Evolutionary conservation across 78 protist genomes (phyloP).

Genomic region (Salpingoeca rosetta): DNA sequence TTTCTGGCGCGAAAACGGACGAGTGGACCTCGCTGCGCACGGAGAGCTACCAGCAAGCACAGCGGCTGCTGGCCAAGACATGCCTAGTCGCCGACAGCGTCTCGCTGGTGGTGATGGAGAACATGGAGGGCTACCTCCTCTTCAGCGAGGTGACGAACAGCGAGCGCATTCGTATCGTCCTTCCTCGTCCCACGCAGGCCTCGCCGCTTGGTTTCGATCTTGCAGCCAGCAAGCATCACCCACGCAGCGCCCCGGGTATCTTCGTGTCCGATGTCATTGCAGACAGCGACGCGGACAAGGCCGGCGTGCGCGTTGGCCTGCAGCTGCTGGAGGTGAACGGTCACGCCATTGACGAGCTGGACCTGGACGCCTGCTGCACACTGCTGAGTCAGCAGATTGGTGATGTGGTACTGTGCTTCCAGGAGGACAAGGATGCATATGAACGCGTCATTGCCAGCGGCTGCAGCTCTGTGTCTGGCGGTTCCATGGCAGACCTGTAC

Average conservation of each 20-base stretch:
- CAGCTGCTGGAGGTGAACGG: background rate
- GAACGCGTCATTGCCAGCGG: too few species aligned
- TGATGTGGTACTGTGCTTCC: too few species aligned
- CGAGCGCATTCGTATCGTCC: background rate
- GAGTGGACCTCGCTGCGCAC: background rate
- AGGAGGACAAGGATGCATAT: too few species aligned
- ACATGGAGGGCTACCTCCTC: background rate
- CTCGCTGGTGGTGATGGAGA: background rate
- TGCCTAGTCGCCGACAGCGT: background rate
- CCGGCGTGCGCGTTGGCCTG: background rate
- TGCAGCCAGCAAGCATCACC: too few species aligned
- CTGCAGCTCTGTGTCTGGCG: too few species aligned
- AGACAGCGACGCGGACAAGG: background rate
- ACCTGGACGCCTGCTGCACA: too few species aligned
- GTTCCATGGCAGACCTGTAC: too few species aligned
- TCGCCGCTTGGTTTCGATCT: background rate
- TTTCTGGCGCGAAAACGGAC: background rate
- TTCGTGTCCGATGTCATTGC: background rate
- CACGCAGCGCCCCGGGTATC: background rate
- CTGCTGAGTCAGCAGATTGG: too few species aligned
- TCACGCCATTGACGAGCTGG: too few species aligned
- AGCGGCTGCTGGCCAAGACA: too few species aligned
- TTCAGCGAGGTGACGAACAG: background rate
- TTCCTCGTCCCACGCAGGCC: background rate
- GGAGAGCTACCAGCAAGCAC: background rate